Percentiles rank a stretch among this genome's conserved stretches.
phyloP scores from a whole-genome alignment of 306 rosid genomes.

The Trifolium fragiferum region DNA sequence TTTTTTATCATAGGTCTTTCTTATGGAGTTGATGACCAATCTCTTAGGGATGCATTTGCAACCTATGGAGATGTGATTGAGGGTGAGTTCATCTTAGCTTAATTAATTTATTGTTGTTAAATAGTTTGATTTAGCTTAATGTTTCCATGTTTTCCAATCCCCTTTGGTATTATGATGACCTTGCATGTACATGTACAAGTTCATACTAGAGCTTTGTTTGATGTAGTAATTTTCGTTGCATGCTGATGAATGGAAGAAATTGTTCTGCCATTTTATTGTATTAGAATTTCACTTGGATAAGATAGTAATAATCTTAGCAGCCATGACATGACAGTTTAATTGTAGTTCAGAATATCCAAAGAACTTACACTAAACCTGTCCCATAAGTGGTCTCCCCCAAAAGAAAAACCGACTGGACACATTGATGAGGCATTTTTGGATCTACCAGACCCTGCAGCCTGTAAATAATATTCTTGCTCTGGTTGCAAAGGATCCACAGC shows the following conservation, averaged over 20 bases:
- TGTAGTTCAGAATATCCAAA: slow-evolving; percentile 31
- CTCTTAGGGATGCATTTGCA: slow-evolving; percentile 76
- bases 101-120: slow-evolving; percentile 4
- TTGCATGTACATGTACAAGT: neutral
- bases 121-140: neutral
- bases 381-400: slow-evolving; percentile 97
- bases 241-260: neutral
- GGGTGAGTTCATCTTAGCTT: slow-evolving; percentile 53
- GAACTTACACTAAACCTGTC: slow-evolving; percentile 88
- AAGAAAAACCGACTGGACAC: slow-evolving; percentile 90
- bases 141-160: neutral
- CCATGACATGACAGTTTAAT: neutral
- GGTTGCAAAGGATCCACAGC: slow-evolving; percentile 78
- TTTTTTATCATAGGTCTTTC: slow-evolving; percentile 65
- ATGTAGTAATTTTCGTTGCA: neutral
- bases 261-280: neutral
- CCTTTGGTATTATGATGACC: neutral
- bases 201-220: neutral
- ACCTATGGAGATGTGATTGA: slow-evolving; percentile 74
- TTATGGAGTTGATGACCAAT: slow-evolving; percentile 64
- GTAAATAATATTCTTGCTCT: slow-evolving; percentile 95
- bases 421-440: slow-evolving; percentile 83
- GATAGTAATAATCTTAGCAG: neutral
- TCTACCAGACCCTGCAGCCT: slow-evolving; percentile 78
- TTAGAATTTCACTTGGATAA: neutral